Percentiles rank a stretch among this genome's conserved stretches.
Evolutionary conservation across 1,284 basidiomycete species (phyloP).

Genomic region (Trametes polyzona): DNA sequence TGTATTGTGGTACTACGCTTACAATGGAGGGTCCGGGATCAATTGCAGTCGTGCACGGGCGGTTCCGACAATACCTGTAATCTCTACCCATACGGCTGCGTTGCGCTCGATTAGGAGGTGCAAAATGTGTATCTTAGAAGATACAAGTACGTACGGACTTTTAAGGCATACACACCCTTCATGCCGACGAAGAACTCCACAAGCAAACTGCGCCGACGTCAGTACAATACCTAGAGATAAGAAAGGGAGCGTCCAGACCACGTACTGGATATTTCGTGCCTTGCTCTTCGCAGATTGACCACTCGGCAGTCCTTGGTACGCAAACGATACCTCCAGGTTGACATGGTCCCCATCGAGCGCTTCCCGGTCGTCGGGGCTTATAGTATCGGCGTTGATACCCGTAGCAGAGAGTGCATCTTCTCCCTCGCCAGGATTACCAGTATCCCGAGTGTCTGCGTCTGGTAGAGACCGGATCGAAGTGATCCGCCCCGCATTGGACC

Average conservation of each 20-base stretch:
- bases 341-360: conserved; percentile 36
- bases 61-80: conserved; percentile 75
- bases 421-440: not conserved
- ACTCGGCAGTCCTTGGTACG: conserved; percentile 70
- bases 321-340: conserved; percentile 79
- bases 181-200: conserved; percentile 72
- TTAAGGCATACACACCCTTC: conserved; percentile 51
- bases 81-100: conserved; percentile 74
- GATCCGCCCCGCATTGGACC: conserved; percentile 40
- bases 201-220: conserved; percentile 44
- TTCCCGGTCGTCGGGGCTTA: conserved; percentile 31
- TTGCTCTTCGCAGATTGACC: conserved; percentile 43
- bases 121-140: conserved; percentile 19
- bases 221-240: not conserved
- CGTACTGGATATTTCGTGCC: conserved; percentile 61
- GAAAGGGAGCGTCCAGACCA: not conserved
- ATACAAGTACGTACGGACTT: conserved; percentile 42
- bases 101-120: conserved; percentile 30
- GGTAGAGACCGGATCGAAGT: conserved; percentile 42
- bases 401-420: conserved; percentile 23
- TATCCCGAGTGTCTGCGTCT: conserved; percentile 26
- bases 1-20: conserved; percentile 34
- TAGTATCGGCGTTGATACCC: conserved; percentile 21
- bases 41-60: conserved; percentile 81
- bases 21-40: conserved; percentile 77